Evolutionary conservation across 306 rosid species (phyloP), one percentile per base, ranked within the genome.

Genomic region (Hippophae tibetana): DNA sequence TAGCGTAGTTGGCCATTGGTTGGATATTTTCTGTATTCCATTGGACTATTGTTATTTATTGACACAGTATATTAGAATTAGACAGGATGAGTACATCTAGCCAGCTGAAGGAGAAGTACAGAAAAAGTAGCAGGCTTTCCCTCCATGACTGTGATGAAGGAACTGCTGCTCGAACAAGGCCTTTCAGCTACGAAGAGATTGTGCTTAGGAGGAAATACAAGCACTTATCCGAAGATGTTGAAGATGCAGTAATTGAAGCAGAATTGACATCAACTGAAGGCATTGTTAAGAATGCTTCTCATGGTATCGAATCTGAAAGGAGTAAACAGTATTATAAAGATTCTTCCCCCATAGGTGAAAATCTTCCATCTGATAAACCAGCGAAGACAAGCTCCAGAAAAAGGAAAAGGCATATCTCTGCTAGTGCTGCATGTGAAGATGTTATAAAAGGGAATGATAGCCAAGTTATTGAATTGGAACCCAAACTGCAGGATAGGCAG

Each of bases 161-260:
- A 58, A 84, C 81, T 80, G 85, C 99, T 38, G 96, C 99, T 69
- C 83, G 90, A 57, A 92, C 99, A 54, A 82, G 99, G 86, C 94
- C 99, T 41, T 65, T 81, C 57, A 84, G 90, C 78, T 72, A 76
- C 57, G 89, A 86, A 62, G 94, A 92, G 73, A 88, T 86, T 66
- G 80, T 92, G 95, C 69, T 57, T 68, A 76, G 85, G 76, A 84
- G 99, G 63, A 78, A 61, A 69, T 72, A 69, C 62, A 88, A 75
- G 67, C 79, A 74, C 60, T 67, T 73, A 42, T 64, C 69, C 66
- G 94, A 74, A 69, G 66, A 72, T 63, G 81, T 59, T 42, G 47
- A 77, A 62, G 77, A 61, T 61, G 78, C 68, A 42, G 62, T 60
- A n/a, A 57, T 54, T 54, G 80, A 78, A 67, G 52, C 56, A 43